phyloP scores from a whole-genome alignment of 2,329 filamentous ascomycete species.

The Sclerotinia nivalis region DNA sequence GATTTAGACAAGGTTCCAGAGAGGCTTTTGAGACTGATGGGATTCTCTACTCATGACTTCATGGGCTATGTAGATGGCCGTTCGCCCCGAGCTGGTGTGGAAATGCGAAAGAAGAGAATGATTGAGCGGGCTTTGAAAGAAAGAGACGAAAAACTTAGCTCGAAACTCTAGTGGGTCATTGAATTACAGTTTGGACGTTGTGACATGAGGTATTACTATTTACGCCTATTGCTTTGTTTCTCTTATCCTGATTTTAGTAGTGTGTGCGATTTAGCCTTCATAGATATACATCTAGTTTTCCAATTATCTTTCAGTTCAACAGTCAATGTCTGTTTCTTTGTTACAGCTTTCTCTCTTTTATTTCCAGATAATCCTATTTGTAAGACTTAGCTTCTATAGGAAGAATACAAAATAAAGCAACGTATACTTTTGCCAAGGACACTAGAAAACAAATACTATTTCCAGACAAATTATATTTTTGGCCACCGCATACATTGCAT shows the following conservation, averaged over 20 bases:
- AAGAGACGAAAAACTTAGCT: slow-evolving; percentile 9
- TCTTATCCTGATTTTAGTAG: not conserved
- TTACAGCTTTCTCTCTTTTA: not conserved
- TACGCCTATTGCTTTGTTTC: not conserved
- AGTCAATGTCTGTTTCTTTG: no score
- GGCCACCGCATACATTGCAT: not conserved
- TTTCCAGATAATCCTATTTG: not conserved
- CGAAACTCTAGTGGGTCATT: slow-evolving; percentile 6
- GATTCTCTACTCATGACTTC: slow-evolving; percentile 38
- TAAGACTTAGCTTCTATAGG: no score
- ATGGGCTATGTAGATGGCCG: slow-evolving; percentile 40
- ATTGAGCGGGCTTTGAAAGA: slow-evolving; percentile 35
- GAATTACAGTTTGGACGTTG: not conserved
- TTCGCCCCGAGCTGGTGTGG: slow-evolving; percentile 36
- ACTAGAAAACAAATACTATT: not conserved
- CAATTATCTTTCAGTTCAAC: not conserved
- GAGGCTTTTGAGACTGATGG: slow-evolving; percentile 35
- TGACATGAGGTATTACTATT: not conserved
- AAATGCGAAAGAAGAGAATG: slow-evolving; percentile 39
- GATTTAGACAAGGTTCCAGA: slow-evolving; percentile 37
- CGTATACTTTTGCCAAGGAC: not conserved
- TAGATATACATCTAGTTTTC: not conserved
- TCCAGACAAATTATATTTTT: no score
- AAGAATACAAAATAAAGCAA: not conserved
- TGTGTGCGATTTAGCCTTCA: not conserved